Evolutionary conservation across 306 rosid species (phyloP).

Genomic region (Vicia sativa): DNA sequence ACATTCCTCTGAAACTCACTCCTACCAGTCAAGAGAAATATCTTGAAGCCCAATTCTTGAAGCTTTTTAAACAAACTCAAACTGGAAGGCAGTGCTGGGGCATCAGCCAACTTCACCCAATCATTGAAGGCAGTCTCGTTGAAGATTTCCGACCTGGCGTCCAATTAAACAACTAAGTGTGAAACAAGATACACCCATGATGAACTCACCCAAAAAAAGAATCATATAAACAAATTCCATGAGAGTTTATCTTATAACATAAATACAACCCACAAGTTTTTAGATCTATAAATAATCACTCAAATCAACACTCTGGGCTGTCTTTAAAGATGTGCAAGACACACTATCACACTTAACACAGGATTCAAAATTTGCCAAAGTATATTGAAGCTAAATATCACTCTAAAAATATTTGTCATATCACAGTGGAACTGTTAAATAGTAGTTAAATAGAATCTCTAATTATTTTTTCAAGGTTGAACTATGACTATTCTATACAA

Average conservation of each 20-base stretch:
- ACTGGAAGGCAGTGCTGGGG: conserved; percentile 75
- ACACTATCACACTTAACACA: too few species aligned
- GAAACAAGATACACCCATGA: conserved; percentile 23
- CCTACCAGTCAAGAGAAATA: conserved; percentile 78
- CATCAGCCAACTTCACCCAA: conserved; percentile 73
- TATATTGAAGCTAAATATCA: too few species aligned
- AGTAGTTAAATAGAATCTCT: too few species aligned
- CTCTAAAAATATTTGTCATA: too few species aligned
- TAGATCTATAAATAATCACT: too few species aligned
- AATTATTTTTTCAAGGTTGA: too few species aligned
- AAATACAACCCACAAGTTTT: not conserved
- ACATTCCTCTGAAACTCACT: conserved; percentile 65
- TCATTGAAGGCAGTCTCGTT: conserved; percentile 58
- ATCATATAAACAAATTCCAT: not conserved
- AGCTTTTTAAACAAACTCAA: conserved; percentile 58
- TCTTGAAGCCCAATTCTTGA: conserved; percentile 55
- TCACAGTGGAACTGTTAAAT: too few species aligned
- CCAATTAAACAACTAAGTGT: conserved; percentile 31
- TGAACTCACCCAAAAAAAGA: conserved; percentile 17
- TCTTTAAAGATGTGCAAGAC: too few species aligned
- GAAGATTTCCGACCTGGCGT: conserved; percentile 53
- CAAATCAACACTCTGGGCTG: too few species aligned
- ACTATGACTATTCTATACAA: too few species aligned
- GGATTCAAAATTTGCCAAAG: too few species aligned
- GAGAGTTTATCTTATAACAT: not conserved